Base-by-base conservation (phyloP, 805 yeast species). In the Hanseniaspora valbyensis region DNA sequence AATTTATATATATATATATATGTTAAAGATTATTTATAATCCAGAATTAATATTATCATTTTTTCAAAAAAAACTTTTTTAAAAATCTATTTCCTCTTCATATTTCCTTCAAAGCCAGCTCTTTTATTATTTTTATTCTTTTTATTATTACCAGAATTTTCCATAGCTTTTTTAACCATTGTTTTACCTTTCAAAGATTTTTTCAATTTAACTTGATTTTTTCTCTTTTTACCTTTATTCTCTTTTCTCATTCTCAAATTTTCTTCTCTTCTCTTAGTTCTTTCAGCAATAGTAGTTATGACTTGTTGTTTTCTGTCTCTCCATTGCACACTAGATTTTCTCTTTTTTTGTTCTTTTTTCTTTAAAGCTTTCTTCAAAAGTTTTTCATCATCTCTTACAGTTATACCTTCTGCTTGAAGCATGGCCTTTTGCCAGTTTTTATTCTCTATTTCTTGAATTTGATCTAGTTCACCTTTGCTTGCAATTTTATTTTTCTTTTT, bases 281-380 rank as follows among this genome's bases (percentile, higher is more conserved):
- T 82, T 16, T 81, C 84, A 43, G 79, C 74, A 48, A 83, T 80
- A 34, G 81, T 80, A 57, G 81, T 84, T 53, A 77, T 77, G 13
- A 92, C 95, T 33, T 74, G 74, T 58, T 81, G 83, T 63, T 84
- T 81, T 57, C 99, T 77, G 46, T 90, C 96, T 56, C 70, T 75
- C 99, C 99, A 92, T 66, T 90, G 95, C 46, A 78, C 70, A 59
- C 87, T 95, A 52, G 94, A 82, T 70, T 81, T 85, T 61, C 84
- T 76, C 71, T 92, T 92, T 61, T 75, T 74, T 54, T 83, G 78
- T 58, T 86, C 90, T 62, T 87, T 85, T 58, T 83, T 75, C 69
- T 83, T 88, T 54, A 90, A 66, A 2, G 96, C 85, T 65, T 86
- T 90, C 60, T 81, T 82, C 66, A 92, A 74, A 58, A 92, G 69